Conservation (phyloP, 2,329 filamentous ascomycete species). For the Xylaria sp. region DNA sequence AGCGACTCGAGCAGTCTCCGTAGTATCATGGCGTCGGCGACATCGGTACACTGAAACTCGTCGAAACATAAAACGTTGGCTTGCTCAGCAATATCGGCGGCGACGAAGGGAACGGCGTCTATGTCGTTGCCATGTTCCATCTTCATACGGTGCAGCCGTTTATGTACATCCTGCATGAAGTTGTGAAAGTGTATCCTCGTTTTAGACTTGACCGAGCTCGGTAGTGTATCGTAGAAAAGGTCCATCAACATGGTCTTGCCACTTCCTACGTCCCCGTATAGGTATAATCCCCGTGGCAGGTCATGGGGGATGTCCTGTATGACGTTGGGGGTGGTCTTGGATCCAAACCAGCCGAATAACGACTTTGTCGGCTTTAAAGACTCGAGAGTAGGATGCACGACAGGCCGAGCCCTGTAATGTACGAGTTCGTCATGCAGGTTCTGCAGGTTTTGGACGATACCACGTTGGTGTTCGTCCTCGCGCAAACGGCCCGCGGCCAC, state of each 20-base stretch:
- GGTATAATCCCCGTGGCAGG: slow-evolving; percentile 87
- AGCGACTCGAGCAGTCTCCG: slow-evolving; percentile 84
- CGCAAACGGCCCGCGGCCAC: slow-evolving; percentile 75
- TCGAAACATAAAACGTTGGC: slow-evolving; percentile 94
- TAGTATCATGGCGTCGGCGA: slow-evolving; percentile 98
- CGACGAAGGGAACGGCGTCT: slow-evolving; percentile 89
- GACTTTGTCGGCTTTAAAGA: slow-evolving; percentile 65
- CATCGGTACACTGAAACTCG: slow-evolving; percentile 98
- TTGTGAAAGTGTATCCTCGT: slow-evolving; percentile 98
- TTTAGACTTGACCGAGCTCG: slow-evolving; percentile 77
- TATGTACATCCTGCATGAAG: slow-evolving; percentile 99
- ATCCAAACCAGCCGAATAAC: slow-evolving; percentile 66
- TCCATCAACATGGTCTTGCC: slow-evolving; percentile 99
- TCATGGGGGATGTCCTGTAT: slow-evolving; percentile 67
- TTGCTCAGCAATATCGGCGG: slow-evolving; percentile 88
- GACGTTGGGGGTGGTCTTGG: slow-evolving; percentile 46
- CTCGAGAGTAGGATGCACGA: slow-evolving; percentile 79
- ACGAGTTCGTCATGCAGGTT: slow-evolving; percentile 84
- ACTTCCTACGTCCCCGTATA: slow-evolving; percentile 95
- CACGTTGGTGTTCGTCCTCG: slow-evolving; percentile 91
- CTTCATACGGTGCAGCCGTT: slow-evolving; percentile 86
- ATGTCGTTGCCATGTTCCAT: slow-evolving; percentile 87
- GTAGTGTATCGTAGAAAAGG: slow-evolving; percentile 92
- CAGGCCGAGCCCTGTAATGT: slow-evolving; percentile 73
- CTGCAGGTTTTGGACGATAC: slow-evolving; percentile 87